These are phyloP conservation scores for Centaurea solstitialis DNA, from an alignment of 129 eudicot species.

Conservation along the genomic window DNA sequence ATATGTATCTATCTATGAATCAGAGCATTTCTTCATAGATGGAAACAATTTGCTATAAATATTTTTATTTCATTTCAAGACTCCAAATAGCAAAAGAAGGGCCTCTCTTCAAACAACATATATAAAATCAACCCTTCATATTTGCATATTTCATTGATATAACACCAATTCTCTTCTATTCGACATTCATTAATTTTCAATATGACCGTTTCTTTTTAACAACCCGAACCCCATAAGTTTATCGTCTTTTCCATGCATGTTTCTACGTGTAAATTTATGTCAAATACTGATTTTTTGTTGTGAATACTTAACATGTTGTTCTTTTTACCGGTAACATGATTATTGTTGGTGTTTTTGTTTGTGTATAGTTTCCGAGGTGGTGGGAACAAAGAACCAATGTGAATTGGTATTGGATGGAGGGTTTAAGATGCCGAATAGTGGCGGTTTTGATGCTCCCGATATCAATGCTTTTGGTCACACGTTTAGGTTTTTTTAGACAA, in stretches of 20 bases:
- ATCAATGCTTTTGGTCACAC: constrained; percentile 78
- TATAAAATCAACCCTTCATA: constrained; percentile 40
- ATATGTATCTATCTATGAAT: too few relatives aligned
- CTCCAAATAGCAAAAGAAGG: constrained; percentile 47
- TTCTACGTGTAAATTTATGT: not conserved
- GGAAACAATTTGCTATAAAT: constrained; percentile 25
- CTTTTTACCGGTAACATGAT: too few relatives aligned
- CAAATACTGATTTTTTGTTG: too few relatives aligned
- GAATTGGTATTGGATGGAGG: constrained; percentile 73
- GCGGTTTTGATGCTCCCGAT: constrained; percentile 76
- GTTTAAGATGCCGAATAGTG: constrained; percentile 45
- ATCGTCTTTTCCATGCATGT: not conserved
- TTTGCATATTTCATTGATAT: not conserved
- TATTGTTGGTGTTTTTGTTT: not conserved
- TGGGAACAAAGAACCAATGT: constrained; percentile 38
- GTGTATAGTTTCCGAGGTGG: constrained; percentile 36
- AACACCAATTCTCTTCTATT: constrained; percentile 5
- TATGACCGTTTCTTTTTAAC: constrained; percentile 70
- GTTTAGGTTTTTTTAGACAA: constrained; percentile 43
- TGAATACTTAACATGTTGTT: not conserved
- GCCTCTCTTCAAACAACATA: constrained; percentile 20
- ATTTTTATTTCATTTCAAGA: constrained; percentile 43
- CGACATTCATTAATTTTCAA: not conserved
- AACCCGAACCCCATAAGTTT: constrained; percentile 50
- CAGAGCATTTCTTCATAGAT: constrained; percentile 12